Evolutionary conservation across 768 basidiomycete species (phyloP), one percentile per base, ranked within the genome.

Genomic region (Boletus sensibilis): DNA sequence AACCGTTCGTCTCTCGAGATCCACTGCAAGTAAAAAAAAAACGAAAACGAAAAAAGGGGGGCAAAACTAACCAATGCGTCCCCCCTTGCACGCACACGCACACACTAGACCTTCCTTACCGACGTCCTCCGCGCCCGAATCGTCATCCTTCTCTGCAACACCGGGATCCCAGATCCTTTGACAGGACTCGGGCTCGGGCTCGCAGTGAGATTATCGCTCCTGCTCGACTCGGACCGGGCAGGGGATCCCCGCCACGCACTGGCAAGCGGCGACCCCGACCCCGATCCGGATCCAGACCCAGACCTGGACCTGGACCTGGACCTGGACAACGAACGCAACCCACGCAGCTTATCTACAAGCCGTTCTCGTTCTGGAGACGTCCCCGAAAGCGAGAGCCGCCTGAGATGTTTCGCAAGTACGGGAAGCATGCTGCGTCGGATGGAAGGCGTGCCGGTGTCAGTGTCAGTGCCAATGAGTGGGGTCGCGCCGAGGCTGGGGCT

Each of bases 371-470:
- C 64, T 0, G 60, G 68, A 11, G 68, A 61, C 14, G 40, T 9
- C 11, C 53, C 42, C 1, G 64, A 59, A 39, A 64, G 39, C 7
- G 66, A 64, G 47, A 72, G 68, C 2, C 68, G 55, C 5, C 56
- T 52, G 31, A 72, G 55, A 25, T 63, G 68, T n/a, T 62, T 68
- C 27, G 58, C 63, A 34, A 66, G 58, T 2, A 72, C 60, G 13
- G 69, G 71, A 5, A 68, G 66, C 68, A 72, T 70, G 51, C 68
- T 70, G 13, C 64, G 60, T 35, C 60, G 58, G 8, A 60, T n/a
- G 20, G 66, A 61, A 20, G 44, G 48, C 8, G 48, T 50, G 0
- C 35, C 21, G 6, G 52, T 41, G 11, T 52, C 21, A 1, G 40
- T 37, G 9, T 49, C 21, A 33, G 14, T 21, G 12, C 60, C 41